phyloP scores from a whole-genome alignment of 73 alveolate genomes.

The Paramecium sonneborni region DNA sequence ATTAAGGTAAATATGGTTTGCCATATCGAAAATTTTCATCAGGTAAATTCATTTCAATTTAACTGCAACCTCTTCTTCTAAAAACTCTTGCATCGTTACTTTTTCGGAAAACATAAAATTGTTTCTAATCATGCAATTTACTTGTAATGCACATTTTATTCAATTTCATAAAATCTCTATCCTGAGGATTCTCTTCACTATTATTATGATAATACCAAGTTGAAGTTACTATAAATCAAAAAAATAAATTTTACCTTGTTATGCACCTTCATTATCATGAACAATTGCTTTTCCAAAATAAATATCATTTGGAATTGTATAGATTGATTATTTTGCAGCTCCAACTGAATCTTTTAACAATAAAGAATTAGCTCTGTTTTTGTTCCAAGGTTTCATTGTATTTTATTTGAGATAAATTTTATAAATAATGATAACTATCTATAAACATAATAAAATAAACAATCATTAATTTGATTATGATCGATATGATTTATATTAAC shows the following conservation, averaged over 20 bases:
- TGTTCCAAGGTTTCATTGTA: constrained; percentile 33
- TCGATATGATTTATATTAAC: neutral
- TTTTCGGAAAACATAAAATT: neutral
- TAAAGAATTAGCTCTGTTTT: constrained; percentile 62
- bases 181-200: constrained; percentile 65
- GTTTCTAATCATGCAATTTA: constrained; percentile 50
- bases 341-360: constrained; percentile 88
- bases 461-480: neutral
- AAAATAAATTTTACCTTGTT: constrained; percentile 27
- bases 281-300: constrained; percentile 82
- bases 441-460: neutral
- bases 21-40: constrained; percentile 53
- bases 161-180: constrained; percentile 75
- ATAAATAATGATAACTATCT: neutral
- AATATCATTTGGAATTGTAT: constrained; percentile 78
- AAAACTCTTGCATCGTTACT: neutral
- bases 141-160: constrained; percentile 73
- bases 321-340: constrained; percentile 76
- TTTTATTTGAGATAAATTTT: neutral
- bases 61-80: neutral
- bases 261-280: constrained; percentile 84
- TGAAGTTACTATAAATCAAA: constrained; percentile 40
- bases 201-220: constrained; percentile 76
- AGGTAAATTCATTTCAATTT: neutral
- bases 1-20: constrained; percentile 64